Evolutionary conservation across 208 protist genomes (phyloP), one percentile per base, ranked within the genome.

Genomic region (Chromosphaera perkinsii): DNA sequence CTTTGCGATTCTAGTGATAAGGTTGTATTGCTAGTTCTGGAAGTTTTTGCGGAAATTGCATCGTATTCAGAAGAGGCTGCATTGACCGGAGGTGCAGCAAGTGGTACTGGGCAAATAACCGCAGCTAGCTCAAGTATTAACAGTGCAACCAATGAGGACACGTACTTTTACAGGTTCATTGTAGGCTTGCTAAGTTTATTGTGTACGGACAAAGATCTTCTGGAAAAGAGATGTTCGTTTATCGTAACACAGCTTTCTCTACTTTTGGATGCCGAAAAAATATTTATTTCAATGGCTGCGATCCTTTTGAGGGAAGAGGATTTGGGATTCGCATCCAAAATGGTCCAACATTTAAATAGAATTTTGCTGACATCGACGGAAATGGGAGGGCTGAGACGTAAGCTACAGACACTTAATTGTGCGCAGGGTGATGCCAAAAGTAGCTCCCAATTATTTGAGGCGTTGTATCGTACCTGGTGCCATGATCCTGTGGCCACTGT

Each of bases 291-390:
- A 51, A 33, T 57, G 59, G 62, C 62, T 22, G 62, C 24, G 14
- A 68, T 54, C 10, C 48, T 68, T 36, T 14, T 68, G 7, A 35
- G 33, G 5, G 14, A 51, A 5, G 59, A 62, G 20, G 81, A 91
- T 65, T 66, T 82, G 3, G 78, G 75, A 22, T 91, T 91, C 51
- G 78, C 66, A 2, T 54, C 45, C 35, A 22, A 54, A 3, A 69
- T 91, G 62, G 72, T 90, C 0, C 71, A 85, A 61, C 75, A 63
- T 10, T 72, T 91, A 20, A 88, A 90, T 59, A 26, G 85, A 10
- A 89, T 91, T 39, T 66, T 96, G 0, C 71, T 93, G 9, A 96
- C 94, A 0, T 84, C 85, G 27, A 72, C 79, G 5, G 92, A 96
- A 71, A 80, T 94, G 51, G 55, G 76, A 4, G 77, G 85, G 32